Evolutionary conservation across 768 basidiomycete species (phyloP), one percentile per base, ranked within the genome.

Genomic region (Suillus occidentalis): DNA sequence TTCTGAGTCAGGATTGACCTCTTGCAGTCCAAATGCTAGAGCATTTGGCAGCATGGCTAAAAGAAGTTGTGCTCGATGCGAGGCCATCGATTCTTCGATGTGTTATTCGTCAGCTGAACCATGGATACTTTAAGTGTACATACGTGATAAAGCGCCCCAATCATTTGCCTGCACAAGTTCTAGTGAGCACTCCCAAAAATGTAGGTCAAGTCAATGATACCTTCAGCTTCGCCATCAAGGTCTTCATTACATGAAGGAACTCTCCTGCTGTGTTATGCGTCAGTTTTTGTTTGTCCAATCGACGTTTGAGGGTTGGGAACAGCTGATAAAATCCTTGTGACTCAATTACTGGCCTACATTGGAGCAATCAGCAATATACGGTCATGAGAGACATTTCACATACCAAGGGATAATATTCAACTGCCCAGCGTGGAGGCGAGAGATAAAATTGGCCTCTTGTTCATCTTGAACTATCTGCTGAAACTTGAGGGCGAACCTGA

Each of bases 181-280:
- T 31, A 14, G 57, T 45, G 7, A 55, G 59, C 3, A 4, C 52
- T 37, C 31, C 31, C 49, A 18, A 14, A 18, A 16, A n/a, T 40
- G 39, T 14, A 31, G 20, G 6, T 6, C 62, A 4, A 18, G 61
- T 0, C 2, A 62, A 14, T 36, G 62, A 65, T 56, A 85, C 87
- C 80, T 88, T 89, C 49, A 89, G 69, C 63, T 89, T 89, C 13
- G 87, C 87, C 87, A 89, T 89, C 50, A 89, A 66, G 0, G 85
- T 85, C 71, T 89, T 89, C 70, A 89, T 75, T 3, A 82, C 78
- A 47, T 83, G 81, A 5, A 88, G 73, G 68, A 89, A 89, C 63
- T 84, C 80, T 20, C 83, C 83, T 0, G 84, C 87, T 0, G 80
- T 77, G 0, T 71, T 73, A 67, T 88, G 86, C 0, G 86, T 85